phyloP scores from a whole-genome alignment of 2,329 filamentous ascomycete species.

The Colletotrichum sp. region DNA sequence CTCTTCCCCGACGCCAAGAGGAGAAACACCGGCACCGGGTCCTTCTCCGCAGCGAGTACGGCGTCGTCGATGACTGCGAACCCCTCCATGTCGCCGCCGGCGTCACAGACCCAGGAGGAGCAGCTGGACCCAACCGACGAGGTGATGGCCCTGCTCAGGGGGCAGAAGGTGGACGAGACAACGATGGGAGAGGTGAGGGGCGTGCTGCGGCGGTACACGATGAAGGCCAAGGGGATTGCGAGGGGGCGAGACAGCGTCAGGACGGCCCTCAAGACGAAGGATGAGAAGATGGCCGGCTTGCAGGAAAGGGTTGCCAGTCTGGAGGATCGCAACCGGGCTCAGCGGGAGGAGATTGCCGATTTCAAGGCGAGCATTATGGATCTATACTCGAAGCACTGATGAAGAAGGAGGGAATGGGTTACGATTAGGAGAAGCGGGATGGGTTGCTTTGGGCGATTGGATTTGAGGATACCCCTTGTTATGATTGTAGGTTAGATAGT shows the following conservation, averaged over 20 bases:
- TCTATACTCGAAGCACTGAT: constrained; percentile 28
- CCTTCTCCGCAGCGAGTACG: constrained; percentile 11
- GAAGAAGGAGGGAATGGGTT: background rate
- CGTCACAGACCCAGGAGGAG: background rate
- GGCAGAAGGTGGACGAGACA: constrained; percentile 42
- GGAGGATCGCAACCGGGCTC: constrained; percentile 39
- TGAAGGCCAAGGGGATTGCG: constrained; percentile 64
- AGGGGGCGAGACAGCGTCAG: constrained; percentile 71
- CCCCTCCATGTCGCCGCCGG: background rate
- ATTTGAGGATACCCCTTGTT: constrained; percentile 4
- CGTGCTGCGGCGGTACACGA: constrained; percentile 60
- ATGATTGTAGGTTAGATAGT: background rate
- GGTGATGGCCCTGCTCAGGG: constrained; percentile 54
- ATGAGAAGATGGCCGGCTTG: constrained; percentile 47
- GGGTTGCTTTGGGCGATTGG: background rate
- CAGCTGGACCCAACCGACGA: constrained; percentile 47
- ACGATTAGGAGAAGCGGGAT: background rate
- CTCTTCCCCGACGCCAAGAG: constrained; percentile 39
- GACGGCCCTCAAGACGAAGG: constrained; percentile 65
- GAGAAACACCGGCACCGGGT: constrained; percentile 35
- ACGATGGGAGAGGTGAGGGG: constrained; percentile 42
- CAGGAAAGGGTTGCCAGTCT: constrained; percentile 41
- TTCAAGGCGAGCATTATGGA: constrained; percentile 43
- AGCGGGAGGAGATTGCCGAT: constrained; percentile 38
- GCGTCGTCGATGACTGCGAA: constrained; percentile 21